Percentiles rank a stretch among this genome's conserved stretches.
phyloP scores from a whole-genome alignment of 2,329 filamentous ascomycete species.

The Verticillium alfalfae region DNA sequence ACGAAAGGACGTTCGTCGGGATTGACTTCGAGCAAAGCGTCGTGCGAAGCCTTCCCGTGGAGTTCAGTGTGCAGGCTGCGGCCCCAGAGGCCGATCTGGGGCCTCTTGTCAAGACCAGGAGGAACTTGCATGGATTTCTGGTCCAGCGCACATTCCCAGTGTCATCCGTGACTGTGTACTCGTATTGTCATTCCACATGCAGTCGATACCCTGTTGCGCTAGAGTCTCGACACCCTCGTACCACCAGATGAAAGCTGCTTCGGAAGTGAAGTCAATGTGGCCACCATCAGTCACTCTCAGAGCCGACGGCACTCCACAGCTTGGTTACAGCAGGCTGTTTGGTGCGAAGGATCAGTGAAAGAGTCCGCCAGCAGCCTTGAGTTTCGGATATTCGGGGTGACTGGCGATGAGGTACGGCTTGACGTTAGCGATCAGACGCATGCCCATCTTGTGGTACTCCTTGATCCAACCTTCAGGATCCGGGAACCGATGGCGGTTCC shows the following conservation, averaged over 20 bases:
- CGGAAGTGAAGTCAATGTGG: conserved; percentile 68
- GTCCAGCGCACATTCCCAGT: conserved; percentile 57
- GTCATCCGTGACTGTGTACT: conserved; percentile 63
- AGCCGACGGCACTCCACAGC: conserved; percentile 68
- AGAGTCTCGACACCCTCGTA: conserved; percentile 60
- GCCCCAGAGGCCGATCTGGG: conserved; percentile 62
- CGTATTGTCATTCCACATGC: conserved; percentile 77
- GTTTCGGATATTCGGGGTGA: conserved; percentile 60
- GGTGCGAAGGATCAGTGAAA: conserved; percentile 58
- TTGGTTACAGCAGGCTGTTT: conserved; percentile 49
- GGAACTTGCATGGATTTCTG: conserved; percentile 26
- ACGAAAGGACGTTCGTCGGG: conserved; percentile 61
- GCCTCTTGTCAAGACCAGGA: conserved; percentile 27
- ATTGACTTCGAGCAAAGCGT: conserved; percentile 54
- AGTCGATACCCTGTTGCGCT: conserved; percentile 60
- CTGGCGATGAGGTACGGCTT: conserved; percentile 66
- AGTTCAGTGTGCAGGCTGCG: conserved; percentile 65
- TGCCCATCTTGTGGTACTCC: conserved; percentile 57
- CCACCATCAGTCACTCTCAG: conserved; percentile 64
- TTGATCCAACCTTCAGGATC: conserved; percentile 59
- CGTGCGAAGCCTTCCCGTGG: conserved; percentile 65
- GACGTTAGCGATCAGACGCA: conserved; percentile 65
- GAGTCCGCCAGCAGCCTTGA: conserved; percentile 53
- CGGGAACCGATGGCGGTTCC: conserved; percentile 66
- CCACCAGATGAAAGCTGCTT: conserved; percentile 66